phyloP scores from a whole-genome alignment of 164 flowering plant species.

The Annona cherimola region DNA sequence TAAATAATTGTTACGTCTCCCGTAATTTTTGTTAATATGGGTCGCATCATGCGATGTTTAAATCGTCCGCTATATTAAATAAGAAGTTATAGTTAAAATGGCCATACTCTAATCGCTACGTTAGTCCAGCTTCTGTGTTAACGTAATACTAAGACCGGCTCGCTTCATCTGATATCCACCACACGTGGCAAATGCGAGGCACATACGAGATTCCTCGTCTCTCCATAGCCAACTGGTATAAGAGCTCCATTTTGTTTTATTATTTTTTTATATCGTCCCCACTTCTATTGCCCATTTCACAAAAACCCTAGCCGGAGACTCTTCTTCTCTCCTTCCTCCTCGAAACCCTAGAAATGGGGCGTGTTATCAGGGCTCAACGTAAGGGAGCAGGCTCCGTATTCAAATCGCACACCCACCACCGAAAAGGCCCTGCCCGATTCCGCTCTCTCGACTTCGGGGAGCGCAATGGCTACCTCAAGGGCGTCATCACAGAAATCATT shows the following conservation, averaged over 20 bases:
- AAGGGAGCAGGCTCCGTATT: constrained; percentile 23
- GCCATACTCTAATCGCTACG: too few species aligned
- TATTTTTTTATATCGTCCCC: neutral
- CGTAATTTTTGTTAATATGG: too few species aligned
- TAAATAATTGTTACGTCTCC: too few species aligned
- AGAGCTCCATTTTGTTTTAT: neutral
- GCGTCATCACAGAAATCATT: constrained; percentile 43
- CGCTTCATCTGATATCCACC: too few species aligned
- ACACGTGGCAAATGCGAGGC: neutral
- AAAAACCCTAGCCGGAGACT: neutral
- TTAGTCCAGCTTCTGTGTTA: too few species aligned
- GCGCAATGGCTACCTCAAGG: constrained; percentile 55
- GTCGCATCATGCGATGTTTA: too few species aligned
- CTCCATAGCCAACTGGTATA: neutral
- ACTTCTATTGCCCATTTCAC: neutral
- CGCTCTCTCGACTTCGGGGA: constrained; percentile 55
- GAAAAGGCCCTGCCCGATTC: constrained; percentile 58
- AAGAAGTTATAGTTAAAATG: too few species aligned
- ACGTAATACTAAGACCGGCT: too few species aligned
- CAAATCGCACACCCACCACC: constrained; percentile 36
- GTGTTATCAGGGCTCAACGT: constrained; percentile 20
- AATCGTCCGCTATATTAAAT: too few species aligned
- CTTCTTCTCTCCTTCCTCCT: neutral
- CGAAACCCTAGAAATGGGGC: constrained; percentile 13
- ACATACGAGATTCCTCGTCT: too few species aligned